Evolutionary conservation across 2,329 filamentous ascomycete species (phyloP), one percentile per base, ranked within the genome.

Genomic region (Cytospora piceicola): DNA sequence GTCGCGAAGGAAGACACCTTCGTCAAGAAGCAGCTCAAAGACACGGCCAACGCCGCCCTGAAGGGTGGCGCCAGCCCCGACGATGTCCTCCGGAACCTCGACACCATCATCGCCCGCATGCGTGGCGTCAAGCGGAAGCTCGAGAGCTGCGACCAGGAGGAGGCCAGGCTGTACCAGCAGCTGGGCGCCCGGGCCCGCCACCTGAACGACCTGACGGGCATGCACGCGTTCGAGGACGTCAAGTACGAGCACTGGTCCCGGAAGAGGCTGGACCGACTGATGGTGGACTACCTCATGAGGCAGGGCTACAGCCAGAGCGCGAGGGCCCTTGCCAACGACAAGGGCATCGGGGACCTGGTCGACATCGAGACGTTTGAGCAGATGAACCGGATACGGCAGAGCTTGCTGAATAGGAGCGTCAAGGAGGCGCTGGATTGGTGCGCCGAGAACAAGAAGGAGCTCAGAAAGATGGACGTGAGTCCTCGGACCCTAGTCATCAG

Each of bases 211-310:
- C 82, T 99, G 5, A 92, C 95, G 76, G 79, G 85, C 54, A 92
- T 98, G 72, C 86, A 90, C 65, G 91, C 88, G 67, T 82, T 97
- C 68, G 91, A 93, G 61, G 95, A 99, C 75, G 93, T 96, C 71
- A 93, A 93, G 74, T 99, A 98, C 78, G 94, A 98, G 74, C 82
- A 86, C 65, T 99, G 95, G 95, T 92, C 90, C 67, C 87, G 92
- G 63, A 87, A 87, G 49, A 84, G 95, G 27, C 82, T 99, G 54
- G 91, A 97, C 77, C 84, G 95, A 22, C 80, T 98, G 65, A 79
- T 99, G 57, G 91, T 96, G n/a, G 95, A 99, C 75, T 96, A 97
- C 77, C 83, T 99, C 70, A 80, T 98, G 58, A 86, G 95, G 11
- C 89, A 90, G 67, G 94, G 94, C 4, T 97, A 94, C 74, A 86